Evolutionary conservation across 257 asterid species (phyloP), one percentile per base, ranked within the genome.

Genomic region (Cynanchum wilfordii): DNA sequence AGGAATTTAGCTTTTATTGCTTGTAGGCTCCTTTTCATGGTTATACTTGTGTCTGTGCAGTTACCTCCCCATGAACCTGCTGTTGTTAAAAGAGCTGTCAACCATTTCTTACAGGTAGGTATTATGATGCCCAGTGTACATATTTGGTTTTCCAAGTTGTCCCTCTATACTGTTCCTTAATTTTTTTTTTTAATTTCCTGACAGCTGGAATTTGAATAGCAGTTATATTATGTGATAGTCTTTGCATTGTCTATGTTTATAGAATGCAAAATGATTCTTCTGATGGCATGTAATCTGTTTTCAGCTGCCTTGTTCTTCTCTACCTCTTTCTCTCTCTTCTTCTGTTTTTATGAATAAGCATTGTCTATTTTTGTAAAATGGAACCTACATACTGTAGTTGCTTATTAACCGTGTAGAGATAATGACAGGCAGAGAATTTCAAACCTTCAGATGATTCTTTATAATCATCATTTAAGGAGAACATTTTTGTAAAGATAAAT

Each of bases 101-200:
- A 93, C 87, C 97, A 90, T 77, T 90, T 87, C 72, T 79, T 93
- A 77, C 98, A 90, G 96, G 98, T 93, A 71, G 56, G 67, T 49
- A 24, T 16, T 47, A 33, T 27, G 68, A 69, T 66, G 29, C 73
- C 76, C 56, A n/a, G 73, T 74, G 51, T 38, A 29, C 13, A 27
- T 70, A 27, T 67, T 66, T 1, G 20, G 70, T 73, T 70, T 50
- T 27, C 7, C 52, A 20, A 66, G 45, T 45, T 73, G 19, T 20
- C 24, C n/a, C 16, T 9, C 6, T 36, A 54, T 45, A 47, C 33
- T 24, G 59, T 58, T 51, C 33, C 40, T 15, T 58, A 11, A 5
- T 4, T 62, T 38, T n/a, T 45, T 58, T 50, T n/a, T 45, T 58
- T 50, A 24, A 22, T 50, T 51, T 54, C 33, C 55, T 68, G 30